Base-by-base conservation (phyloP, 2,329 filamentous ascomycete genomes). In the Cercospora sp. region DNA sequence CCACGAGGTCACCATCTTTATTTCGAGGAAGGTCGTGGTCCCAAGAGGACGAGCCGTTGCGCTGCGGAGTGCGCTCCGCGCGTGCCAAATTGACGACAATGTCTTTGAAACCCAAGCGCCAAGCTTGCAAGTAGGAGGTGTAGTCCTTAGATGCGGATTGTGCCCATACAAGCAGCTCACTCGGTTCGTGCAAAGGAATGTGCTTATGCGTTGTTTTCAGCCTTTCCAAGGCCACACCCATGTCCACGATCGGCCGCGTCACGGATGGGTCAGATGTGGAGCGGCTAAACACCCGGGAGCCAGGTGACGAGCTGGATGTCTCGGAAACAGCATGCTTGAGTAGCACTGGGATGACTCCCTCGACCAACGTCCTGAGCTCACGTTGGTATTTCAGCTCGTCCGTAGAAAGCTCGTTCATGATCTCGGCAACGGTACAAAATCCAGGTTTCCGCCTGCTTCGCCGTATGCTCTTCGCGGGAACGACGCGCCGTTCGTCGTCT, bases 61-160 rank as follows among this genome's bases (percentile, higher is more conserved):
- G 70, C 68, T 80, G 79, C n/a, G 73, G 68, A 33, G 67, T 68
- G 53, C 30, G 26, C 59, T 90, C 88, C 4, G 88, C 87, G 7
- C 93, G 91, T 1, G 93, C 93, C 36, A 98, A 87, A 77, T 97
- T 98, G 74, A 99, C 92, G 60, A 98, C 89, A 20, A 99, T 88
- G 77, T 97, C 94, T 75, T 97, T 91, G 79, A 98, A 99, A 0
- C 95, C 95, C 59, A 98, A 85, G 31, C 93, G 87, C 95, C 95
- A 99, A 7, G 91, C 89, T 75, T 89, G 88, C 33, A 98, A 85
- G 78, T 98, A 99, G 75, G 92, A 90, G 69, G 89, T 85, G 78
- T 99, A 99, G 9, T 94, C 86, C 65, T 89, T 88, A 57, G 91
- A 88, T 0, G 92, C 89, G 20, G 87, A 88, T 65, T 93, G 88